Base-by-base conservation (phyloP, 2,329 filamentous ascomycete species). In the Monilinia vaccinii-corymbosi region DNA sequence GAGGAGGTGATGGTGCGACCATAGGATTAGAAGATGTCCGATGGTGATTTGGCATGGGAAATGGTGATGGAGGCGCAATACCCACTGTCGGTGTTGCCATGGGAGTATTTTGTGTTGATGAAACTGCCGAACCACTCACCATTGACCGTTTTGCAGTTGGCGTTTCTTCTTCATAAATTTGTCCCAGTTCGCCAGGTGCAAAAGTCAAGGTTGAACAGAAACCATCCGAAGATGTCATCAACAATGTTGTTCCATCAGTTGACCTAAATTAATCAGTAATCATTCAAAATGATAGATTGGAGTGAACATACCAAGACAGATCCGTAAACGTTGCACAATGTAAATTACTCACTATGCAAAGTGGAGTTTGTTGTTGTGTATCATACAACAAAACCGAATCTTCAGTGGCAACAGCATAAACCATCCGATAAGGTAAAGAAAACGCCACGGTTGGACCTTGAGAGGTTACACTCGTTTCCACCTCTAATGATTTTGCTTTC, bases 321-420 rank as follows among this genome's bases (percentile, higher is more conserved):
- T 99, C 94, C 0, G 94, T 99, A 71, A 99, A 99, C 0, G 94
- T 97, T 5, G 94, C 92, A 73, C 93, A 96, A 73, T 99, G 94
- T 65, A 99, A 76, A 70, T 99, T 99, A 81, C 91, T 97, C 52
- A 99, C 93, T 44, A 97, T 82, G 71, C 91, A 96, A 40, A 99
- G 78, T 3, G 94, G 94, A 9, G 91, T 95, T 69, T 92, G 88
- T 71, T 99, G 94, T 71, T 99, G 94, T 0, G 94, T 99, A 74
- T 99, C 94, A 71, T 99, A 99, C 25, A 99, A 81, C 47, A 97
- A 78, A 4, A 99, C 89, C 0, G 94, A 89, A 74, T 99, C 94
- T 71, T 97, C 93, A 0, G 94, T 99, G 9, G 94, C 95, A 42
- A 99, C 93, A 4, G 93, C 94, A 74, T 97, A 99, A 0, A 99